phyloP scores from a whole-genome alignment of 345 rosid species.

The Corchorus capsularis region DNA sequence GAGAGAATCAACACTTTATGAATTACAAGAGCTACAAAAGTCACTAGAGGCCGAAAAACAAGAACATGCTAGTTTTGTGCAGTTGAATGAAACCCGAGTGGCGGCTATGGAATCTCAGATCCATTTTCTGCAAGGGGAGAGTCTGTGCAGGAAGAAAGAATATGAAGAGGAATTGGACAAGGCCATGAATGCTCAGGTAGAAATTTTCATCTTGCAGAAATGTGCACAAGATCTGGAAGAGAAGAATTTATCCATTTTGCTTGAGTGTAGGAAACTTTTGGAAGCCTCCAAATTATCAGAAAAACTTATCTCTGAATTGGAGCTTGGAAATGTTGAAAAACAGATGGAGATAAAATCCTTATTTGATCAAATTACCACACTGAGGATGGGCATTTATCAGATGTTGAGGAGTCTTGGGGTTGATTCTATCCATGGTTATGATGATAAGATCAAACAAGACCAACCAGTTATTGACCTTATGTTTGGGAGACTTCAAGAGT shows the following conservation, averaged over 20 bases:
- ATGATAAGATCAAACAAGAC: constrained; percentile 45
- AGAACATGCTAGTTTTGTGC: constrained; percentile 51
- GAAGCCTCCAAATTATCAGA: constrained; percentile 60
- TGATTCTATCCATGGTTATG: constrained; percentile 35
- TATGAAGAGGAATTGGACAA: constrained; percentile 70
- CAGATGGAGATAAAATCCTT: constrained; percentile 56
- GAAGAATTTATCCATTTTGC: constrained; percentile 52
- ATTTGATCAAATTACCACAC: constrained; percentile 47
- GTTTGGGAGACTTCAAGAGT: constrained; percentile 50
- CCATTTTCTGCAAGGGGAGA: constrained; percentile 56
- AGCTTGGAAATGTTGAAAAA: constrained; percentile 53
- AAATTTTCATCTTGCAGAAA: constrained; percentile 69
- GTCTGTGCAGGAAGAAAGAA: constrained; percentile 54
- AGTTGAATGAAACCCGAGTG: constrained; percentile 42
- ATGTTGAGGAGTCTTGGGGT: constrained; percentile 52
- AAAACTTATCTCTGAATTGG: constrained; percentile 56
- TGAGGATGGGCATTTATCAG: constrained; percentile 58
- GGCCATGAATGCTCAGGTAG: constrained; percentile 54
- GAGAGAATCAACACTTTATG: constrained; percentile 52
- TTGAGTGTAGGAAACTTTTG: constrained; percentile 54
- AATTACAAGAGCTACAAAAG: constrained; percentile 53
- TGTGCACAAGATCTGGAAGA: constrained; percentile 65
- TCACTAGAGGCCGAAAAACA: constrained; percentile 54
- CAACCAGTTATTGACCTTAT: constrained; percentile 40
- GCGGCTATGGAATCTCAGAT: constrained; percentile 61